These are phyloP conservation scores for Cymodocea nodosa DNA, from an alignment of 116 monocot genomes.

Conservation along the genomic window DNA sequence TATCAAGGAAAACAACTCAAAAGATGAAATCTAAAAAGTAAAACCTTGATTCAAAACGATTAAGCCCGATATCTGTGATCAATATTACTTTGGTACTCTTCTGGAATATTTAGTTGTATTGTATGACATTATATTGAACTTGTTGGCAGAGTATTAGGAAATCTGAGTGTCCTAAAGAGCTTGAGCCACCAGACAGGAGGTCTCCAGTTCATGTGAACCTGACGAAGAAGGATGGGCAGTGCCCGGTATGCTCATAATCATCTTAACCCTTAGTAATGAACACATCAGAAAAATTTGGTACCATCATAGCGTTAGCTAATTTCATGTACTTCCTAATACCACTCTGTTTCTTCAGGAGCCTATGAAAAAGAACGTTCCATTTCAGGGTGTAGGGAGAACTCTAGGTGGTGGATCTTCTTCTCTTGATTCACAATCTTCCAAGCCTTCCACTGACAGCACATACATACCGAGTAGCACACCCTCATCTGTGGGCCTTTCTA, in stretches of 20 bases:
- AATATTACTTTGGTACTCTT: no score
- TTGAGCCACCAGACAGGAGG: conserved; percentile 70
- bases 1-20: no score
- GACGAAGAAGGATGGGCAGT: conserved; percentile 44
- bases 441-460: conserved; percentile 2
- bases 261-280: background rate
- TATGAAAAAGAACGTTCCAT: conserved; percentile 23
- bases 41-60: no score
- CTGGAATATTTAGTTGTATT: no score
- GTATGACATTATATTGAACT: no score
- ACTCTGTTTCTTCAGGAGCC: conserved; percentile 46
- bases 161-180: conserved; percentile 80
- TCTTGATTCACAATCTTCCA: conserved; percentile 1
- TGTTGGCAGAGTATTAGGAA: conserved; percentile 61
- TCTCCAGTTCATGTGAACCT: conserved; percentile 74
- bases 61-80: no score
- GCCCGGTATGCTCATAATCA: conserved; percentile 22
- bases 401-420: conserved; percentile 39
- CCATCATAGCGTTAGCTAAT: no score
- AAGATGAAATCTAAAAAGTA: no score
- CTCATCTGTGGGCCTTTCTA: conserved; percentile 24
- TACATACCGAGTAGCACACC: conserved; percentile 8
- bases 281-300: no score
- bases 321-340: background rate
- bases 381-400: conserved; percentile 87